Conservation (phyloP, 2,329 filamentous ascomycete species). For the Cordyceps javanica region DNA sequence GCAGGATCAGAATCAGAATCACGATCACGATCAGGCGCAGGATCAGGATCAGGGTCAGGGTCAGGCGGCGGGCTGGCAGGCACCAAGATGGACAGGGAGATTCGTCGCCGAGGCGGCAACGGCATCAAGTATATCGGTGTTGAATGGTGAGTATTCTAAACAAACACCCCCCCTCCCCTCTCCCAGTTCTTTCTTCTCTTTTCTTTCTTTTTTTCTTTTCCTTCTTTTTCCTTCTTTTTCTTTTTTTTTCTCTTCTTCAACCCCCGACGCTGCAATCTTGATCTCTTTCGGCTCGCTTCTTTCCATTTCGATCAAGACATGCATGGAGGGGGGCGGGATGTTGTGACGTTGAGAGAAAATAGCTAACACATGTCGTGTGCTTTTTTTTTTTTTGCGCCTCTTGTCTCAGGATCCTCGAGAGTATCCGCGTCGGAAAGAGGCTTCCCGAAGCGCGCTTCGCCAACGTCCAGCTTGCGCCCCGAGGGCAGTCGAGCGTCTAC, state of each 20-base stretch:
- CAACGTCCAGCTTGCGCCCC: conserved; percentile 53
- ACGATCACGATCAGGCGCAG: too few relatives aligned
- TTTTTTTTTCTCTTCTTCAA: too few relatives aligned
- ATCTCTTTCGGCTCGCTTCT: too few relatives aligned
- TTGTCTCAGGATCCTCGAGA: conserved; percentile 65
- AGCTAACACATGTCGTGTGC: too few relatives aligned
- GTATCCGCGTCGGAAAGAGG: conserved; percentile 67
- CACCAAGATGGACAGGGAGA: conserved; percentile 76
- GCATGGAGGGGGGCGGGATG: too few relatives aligned
- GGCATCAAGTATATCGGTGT: conserved; percentile 73
- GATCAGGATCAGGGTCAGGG: too few relatives aligned
- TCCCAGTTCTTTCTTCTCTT: not conserved
- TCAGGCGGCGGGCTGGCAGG: conserved; percentile 67
- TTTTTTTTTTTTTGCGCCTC: not conserved
- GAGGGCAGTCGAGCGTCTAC: conserved; percentile 60
- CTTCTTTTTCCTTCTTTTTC: not conserved
- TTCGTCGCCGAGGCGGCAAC: conserved; percentile 58
- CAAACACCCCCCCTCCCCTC: not conserved
- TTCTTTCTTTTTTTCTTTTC: not conserved
- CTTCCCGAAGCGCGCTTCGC: conserved; percentile 69
- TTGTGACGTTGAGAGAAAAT: too few relatives aligned
- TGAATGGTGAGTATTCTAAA: conserved; percentile 57
- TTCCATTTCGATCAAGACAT: too few relatives aligned
- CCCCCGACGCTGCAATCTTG: too few relatives aligned
- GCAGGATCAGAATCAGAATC: too few relatives aligned